Base-by-base conservation (phyloP, 805 yeast species). In the Kazachstania psychrophila region DNA sequence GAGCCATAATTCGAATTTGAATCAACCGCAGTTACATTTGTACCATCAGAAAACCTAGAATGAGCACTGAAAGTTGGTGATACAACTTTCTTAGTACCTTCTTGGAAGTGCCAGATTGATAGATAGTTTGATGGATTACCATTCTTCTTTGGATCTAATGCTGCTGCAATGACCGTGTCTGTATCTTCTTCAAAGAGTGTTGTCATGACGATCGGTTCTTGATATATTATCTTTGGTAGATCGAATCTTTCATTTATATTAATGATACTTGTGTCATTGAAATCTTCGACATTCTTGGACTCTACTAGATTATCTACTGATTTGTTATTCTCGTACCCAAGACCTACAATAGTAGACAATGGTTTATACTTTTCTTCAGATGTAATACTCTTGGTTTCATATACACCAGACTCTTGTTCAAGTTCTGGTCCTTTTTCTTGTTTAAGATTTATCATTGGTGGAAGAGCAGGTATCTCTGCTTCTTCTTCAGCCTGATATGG, bases 101-200 rank as follows among this genome's bases (percentile, higher is more conserved):
- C 53, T 34, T 56, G 61, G 20, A 32, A 34, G 37, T 52, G 61
- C 62, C 62, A 57, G 6, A 57, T 52, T 1, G 61, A 49, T 6
- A 57, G 42, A 34, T 49, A 57, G 37, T 47, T 46, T 3, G 44
- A 40, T 6, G 50, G 47, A 16, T 44, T 46, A 16, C 28, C 36
- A 2, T 46, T 28, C 14, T 40, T 30, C 20, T 46, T 47, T 5
- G 15, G 15, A 7, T 17, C 18, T 5, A 15, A 8, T 2, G 13
- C 3, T 20, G 20, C 14, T n/a, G 22, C 12, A 13, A 19, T n/a
- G 27, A 18, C 35, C 5, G 19, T 17, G 12, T 9, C 28, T 15
- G 31, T 28, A 2, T 16, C 31, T 16, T 28, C 31, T n/a, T 20
- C 32, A 20, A 30, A 30, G n/a, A 30, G 19, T 4, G 24, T 30